Evolutionary conservation across 257 asterid genomes (phyloP).

Genomic region (Capsicum pubescens): DNA sequence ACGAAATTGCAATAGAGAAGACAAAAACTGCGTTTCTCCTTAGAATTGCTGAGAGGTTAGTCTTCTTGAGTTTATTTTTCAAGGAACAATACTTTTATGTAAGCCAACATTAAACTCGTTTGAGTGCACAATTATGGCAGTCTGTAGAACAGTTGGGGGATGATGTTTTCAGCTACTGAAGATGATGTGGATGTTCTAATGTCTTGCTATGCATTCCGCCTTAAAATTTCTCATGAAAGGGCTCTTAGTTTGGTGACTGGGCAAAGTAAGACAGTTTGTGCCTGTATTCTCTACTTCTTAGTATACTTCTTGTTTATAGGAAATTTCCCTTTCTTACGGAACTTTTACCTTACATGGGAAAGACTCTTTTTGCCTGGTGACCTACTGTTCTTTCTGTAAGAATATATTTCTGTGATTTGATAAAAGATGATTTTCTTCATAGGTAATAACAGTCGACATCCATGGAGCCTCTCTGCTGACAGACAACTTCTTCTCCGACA

Average conservation of each 20-base stretch:
- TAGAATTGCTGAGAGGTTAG: conserved; percentile 90
- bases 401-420: conserved; percentile 19
- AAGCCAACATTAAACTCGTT: conserved; percentile 30
- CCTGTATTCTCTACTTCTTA: conserved; percentile 6
- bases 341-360: neutral
- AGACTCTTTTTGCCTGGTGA: neutral
- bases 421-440: conserved; percentile 4
- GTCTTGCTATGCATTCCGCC: conserved; percentile 97
- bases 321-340: conserved; percentile 26
- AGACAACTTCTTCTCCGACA: conserved; percentile 66
- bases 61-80: conserved; percentile 26
- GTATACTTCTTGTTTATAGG: neutral
- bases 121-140: conserved; percentile 53
- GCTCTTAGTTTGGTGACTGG: conserved; percentile 69
- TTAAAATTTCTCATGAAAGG: conserved; percentile 88
- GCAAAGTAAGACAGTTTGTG: conserved; percentile 53
- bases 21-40: conserved; percentile 95
- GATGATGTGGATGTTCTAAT: conserved; percentile 80
- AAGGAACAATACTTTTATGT: conserved; percentile 16
- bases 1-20: conserved; percentile 91
- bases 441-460: conserved; percentile 54
- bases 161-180: conserved; percentile 77
- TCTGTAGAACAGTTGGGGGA: conserved; percentile 71
- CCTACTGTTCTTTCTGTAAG: conserved; percentile 21
- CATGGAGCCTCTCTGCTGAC: conserved; percentile 72